A percentile compares a stretch with the other conserved stretches of the same genome.
Conservation (phyloP, 345 rosid genomes). For the Aurinia saxatilis region DNA sequence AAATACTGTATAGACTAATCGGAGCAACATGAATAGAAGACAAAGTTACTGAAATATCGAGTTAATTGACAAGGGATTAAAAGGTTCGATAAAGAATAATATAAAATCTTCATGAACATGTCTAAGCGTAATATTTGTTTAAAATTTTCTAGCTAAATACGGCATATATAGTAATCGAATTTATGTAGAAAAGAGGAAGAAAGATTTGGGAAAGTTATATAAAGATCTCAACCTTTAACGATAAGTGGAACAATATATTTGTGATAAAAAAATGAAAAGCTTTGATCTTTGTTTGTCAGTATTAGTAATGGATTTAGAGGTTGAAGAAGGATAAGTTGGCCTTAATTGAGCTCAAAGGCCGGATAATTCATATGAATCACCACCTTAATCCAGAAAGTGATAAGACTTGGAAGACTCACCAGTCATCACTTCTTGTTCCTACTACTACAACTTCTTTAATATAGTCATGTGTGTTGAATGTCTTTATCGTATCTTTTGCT, state of each 20-base stretch:
- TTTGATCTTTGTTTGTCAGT: background rate
- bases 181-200: background rate
- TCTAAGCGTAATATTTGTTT: background rate
- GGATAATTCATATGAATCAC: constrained; percentile 8
- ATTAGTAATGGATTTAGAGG: constrained; percentile 17
- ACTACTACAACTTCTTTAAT: background rate
- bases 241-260: background rate
- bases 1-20: too few relatives aligned
- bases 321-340: constrained; percentile 24
- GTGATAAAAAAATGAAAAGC: background rate
- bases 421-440: background rate
- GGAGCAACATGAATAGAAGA: too few relatives aligned
- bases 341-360: constrained; percentile 20
- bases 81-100: too few relatives aligned
- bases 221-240: constrained; percentile 1
- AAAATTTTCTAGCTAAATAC: background rate
- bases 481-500: constrained; percentile 1
- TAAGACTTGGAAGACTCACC: background rate
- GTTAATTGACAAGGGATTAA: too few relatives aligned
- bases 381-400: constrained; percentile 1
- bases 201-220: background rate
- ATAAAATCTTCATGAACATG: background rate
- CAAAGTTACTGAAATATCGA: too few relatives aligned
- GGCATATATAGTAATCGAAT: background rate
- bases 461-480: background rate